Percentiles rank a stretch among this genome's conserved stretches.
These are phyloP conservation scores for Ceratocystis albifundus DNA, from an alignment of 2,329 filamentous ascomycete species.

Conservation along the genomic window DNA sequence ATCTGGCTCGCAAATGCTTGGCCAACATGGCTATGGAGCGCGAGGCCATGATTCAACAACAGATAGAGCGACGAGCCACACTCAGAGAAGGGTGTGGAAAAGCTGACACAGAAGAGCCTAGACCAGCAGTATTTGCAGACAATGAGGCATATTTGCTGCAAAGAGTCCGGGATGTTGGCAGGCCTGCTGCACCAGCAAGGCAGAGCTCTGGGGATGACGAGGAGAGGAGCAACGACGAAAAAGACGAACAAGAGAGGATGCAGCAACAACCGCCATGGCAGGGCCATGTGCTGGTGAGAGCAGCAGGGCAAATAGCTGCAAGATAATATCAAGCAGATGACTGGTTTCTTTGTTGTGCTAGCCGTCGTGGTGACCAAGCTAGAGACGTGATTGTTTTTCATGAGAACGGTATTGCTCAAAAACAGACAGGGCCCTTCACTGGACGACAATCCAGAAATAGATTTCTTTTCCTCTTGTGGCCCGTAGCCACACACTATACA, in stretches of 20 bases:
- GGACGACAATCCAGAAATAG: slow-evolving; percentile 1
- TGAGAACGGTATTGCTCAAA: background rate
- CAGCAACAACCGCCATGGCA: slow-evolving; percentile 2
- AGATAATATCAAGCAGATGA: background rate
- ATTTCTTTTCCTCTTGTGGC: background rate
- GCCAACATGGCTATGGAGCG: slow-evolving; percentile 18
- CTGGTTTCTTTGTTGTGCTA: background rate
- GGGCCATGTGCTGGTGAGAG: background rate
- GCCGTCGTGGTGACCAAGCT: background rate
- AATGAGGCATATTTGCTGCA: slow-evolving; percentile 21
- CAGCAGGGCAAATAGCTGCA: background rate
- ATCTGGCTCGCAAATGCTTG: slow-evolving; percentile 16
- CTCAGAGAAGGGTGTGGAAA: background rate
- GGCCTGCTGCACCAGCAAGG: slow-evolving; percentile 2
- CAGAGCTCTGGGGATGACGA: background rate
- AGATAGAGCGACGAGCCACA: slow-evolving; percentile 17
- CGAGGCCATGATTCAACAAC: slow-evolving; percentile 15
- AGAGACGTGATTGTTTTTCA: background rate
- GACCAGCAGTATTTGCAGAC: background rate
- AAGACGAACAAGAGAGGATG: slow-evolving; percentile 2
- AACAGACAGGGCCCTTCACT: background rate
- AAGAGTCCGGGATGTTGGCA: slow-evolving; percentile 19
- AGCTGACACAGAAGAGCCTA: slow-evolving; percentile 9
- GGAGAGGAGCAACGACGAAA: background rate
- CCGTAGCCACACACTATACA: background rate